These are phyloP conservation scores for Glycine latifolia DNA, from an alignment of 306 rosid genomes.

Conservation along the genomic window DNA sequence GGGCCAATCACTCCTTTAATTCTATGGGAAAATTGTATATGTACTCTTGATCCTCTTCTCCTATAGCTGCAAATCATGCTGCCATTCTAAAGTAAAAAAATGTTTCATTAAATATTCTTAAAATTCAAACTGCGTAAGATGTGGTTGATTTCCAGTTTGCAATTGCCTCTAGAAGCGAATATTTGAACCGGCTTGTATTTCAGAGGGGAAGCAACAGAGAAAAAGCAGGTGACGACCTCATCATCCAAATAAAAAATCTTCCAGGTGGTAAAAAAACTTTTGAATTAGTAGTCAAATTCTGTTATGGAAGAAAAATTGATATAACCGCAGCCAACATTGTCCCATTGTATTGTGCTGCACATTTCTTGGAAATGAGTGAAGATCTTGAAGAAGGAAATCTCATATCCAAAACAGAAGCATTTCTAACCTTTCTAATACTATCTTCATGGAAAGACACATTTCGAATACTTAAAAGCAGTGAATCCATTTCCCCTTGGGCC, in stretches of 20 bases:
- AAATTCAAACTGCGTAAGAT: neutral
- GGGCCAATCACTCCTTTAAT: slow-evolving; percentile 1
- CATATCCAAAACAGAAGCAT: slow-evolving; percentile 68
- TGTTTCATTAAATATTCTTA: neutral
- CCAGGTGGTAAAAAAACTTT: slow-evolving; percentile 77
- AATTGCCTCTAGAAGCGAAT: slow-evolving; percentile 79
- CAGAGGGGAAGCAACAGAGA: slow-evolving; percentile 52
- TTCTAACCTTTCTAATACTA: slow-evolving; percentile 63
- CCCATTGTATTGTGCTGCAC: slow-evolving; percentile 71
- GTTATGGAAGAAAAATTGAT: slow-evolving; percentile 84
- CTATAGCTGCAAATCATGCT: too few species aligned
- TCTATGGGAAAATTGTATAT: neutral
- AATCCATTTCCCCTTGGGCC: slow-evolving; percentile 70
- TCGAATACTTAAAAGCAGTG: slow-evolving; percentile 71
- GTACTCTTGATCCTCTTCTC: neutral
- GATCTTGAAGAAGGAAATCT: slow-evolving; percentile 74
- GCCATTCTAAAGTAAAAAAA: too few species aligned
- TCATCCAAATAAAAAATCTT: slow-evolving; percentile 65
- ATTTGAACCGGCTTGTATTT: slow-evolving; percentile 73
- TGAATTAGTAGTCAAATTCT: slow-evolving; percentile 70
- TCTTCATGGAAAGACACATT: slow-evolving; percentile 86
- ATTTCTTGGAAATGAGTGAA: slow-evolving; percentile 85
- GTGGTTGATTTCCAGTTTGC: slow-evolving; percentile 63
- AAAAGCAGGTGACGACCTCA: slow-evolving; percentile 20
- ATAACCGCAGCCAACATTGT: slow-evolving; percentile 63